phyloP scores from a whole-genome alignment of 495 filamentous ascomycete species.

The Cryomyces antarcticus region DNA sequence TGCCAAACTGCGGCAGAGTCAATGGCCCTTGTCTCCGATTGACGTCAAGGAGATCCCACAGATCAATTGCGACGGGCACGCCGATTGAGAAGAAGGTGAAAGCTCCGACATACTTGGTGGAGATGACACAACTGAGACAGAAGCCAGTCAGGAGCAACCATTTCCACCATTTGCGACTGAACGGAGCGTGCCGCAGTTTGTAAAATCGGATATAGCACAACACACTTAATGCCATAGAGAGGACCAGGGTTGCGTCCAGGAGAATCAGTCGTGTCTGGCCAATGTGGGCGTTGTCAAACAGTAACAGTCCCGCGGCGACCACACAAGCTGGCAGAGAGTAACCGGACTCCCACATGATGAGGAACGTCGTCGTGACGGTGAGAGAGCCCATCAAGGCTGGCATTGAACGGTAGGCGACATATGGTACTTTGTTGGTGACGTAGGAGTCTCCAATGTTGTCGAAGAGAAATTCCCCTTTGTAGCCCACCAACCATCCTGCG shows the following conservation, averaged over 20 bases:
- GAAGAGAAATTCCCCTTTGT: constrained; percentile 92
- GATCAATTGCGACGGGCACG: constrained; percentile 75
- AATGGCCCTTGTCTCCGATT: constrained; percentile 61
- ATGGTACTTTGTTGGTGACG: constrained; percentile 89
- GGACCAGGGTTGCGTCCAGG: constrained; percentile 80
- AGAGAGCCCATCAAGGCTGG: constrained; percentile 79
- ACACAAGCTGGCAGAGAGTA: constrained; percentile 88
- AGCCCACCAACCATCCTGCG: constrained; percentile 88
- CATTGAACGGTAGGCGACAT: constrained; percentile 85
- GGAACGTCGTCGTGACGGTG: constrained; percentile 81
- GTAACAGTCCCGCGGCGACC: constrained; percentile 62
- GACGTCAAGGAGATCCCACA: constrained; percentile 87
- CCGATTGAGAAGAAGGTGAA: constrained; percentile 98
- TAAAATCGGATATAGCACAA: constrained; percentile 94
- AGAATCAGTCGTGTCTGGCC: constrained; percentile 91
- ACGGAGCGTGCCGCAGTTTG: constrained; percentile 78
- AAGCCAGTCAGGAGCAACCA: constrained; percentile 93
- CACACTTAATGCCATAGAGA: constrained; percentile 87
- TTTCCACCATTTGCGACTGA: constrained; percentile 97
- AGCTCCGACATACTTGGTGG: constrained; percentile 89
- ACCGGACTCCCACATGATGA: constrained; percentile 99
- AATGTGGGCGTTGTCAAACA: constrained; percentile 97
- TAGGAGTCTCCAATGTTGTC: constrained; percentile 99
- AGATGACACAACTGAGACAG: constrained; percentile 88
- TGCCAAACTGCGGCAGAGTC: constrained; percentile 54